A percentile compares a stretch with the other conserved stretches of the same genome.
Evolutionary conservation across 306 rosid genomes (phyloP).

Genomic region (Quercus gilva): DNA sequence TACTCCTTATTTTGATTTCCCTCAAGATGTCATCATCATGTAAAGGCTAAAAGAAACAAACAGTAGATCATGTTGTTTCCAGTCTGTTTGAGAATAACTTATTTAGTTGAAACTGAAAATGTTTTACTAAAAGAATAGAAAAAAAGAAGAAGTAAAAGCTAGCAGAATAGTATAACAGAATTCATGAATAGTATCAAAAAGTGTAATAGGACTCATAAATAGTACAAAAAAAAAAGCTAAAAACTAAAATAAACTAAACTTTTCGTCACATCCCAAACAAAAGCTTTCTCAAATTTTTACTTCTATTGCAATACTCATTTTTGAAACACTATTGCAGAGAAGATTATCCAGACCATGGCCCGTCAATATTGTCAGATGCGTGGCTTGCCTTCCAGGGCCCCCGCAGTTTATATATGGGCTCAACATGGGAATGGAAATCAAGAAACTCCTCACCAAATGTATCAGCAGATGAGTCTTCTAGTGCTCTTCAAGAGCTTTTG

Average conservation of each 20-base stretch:
- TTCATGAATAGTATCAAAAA: too few species aligned
- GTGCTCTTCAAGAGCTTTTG: constrained; percentile 61
- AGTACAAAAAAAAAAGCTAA: too few species aligned
- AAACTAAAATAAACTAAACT: too few species aligned
- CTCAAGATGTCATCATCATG: too few species aligned
- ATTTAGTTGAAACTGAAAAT: too few species aligned
- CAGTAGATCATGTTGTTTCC: not conserved
- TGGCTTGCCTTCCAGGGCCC: constrained; percentile 82
- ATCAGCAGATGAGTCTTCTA: constrained; percentile 53
- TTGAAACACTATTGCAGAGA: constrained; percentile 41
- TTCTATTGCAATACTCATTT: not conserved
- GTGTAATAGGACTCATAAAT: rapidly evolving
- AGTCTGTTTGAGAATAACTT: not conserved
- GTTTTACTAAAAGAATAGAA: too few species aligned
- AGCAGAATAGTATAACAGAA: too few species aligned
- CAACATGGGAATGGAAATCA: constrained; percentile 96
- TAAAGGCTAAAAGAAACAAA: not conserved
- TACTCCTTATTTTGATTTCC: not conserved
- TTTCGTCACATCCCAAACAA: not conserved
- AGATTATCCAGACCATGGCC: constrained; percentile 59
- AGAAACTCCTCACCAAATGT: constrained; percentile 63
- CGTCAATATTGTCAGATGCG: constrained; percentile 82
- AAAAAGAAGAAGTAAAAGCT: too few species aligned
- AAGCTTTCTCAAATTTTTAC: constrained; percentile 3
- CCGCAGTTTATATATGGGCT: constrained; percentile 59